These are phyloP conservation scores for Trichosporon coremiiforme DNA, from an alignment of 1,284 basidiomycete genomes.

Conservation along the genomic window DNA sequence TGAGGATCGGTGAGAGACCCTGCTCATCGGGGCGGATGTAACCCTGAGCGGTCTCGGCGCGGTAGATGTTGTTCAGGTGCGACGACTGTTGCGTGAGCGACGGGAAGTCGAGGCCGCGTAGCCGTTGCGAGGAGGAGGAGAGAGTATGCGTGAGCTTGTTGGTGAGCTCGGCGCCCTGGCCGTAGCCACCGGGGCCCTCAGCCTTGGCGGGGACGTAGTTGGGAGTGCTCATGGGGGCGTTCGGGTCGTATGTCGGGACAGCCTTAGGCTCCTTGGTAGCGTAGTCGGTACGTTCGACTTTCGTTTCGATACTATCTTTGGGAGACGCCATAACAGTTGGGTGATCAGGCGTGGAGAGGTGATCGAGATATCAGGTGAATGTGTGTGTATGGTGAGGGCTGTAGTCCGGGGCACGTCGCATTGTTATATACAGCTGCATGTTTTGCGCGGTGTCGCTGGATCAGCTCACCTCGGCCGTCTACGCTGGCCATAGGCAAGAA, in stretches of 20 bases:
- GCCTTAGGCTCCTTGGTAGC: not conserved
- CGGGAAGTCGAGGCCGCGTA: constrained; percentile 42
- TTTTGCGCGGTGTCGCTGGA: not conserved
- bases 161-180: constrained; percentile 7
- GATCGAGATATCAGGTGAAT: not conserved
- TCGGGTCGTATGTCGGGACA: constrained; percentile 14
- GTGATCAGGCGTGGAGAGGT: not conserved
- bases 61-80: constrained; percentile 34
- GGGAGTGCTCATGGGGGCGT: not conserved
- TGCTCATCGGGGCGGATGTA: constrained; percentile 40
- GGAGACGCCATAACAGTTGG: not conserved
- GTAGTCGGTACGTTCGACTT: constrained; percentile 9
- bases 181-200: constrained; percentile 10
- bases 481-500: not conserved
- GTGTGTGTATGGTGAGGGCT: not conserved
- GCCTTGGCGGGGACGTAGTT: constrained; percentile 13
- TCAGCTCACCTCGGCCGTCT: not conserved
- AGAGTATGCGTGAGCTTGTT: constrained; percentile 21
- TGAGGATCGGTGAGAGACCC: constrained; percentile 33
- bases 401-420: not conserved
- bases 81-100: constrained; percentile 35
- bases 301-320: constrained; percentile 11
- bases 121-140: constrained; percentile 14
- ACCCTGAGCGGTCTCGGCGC: constrained; percentile 38
- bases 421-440: constrained; percentile 15